Evolutionary conservation across 495 filamentous ascomycete species (phyloP), one percentile per base, ranked within the genome.

Genomic region (Symbiotaphrina buchneri): DNA sequence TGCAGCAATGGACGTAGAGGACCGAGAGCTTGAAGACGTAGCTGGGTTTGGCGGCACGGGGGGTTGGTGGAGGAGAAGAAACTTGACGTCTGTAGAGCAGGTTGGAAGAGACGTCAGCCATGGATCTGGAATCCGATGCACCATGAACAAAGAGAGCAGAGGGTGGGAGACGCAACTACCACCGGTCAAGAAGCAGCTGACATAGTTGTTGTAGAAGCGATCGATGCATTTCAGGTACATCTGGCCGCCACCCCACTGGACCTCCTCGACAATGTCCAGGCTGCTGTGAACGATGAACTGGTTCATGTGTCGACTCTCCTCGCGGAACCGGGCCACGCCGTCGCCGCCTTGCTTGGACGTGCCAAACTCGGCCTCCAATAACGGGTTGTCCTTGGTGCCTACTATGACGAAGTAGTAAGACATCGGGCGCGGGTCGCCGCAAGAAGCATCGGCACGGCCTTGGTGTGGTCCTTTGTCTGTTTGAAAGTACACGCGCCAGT

Each of bases 151-250:
- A 18, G 15, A 21, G 26, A 25, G 21, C 28, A 6, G 35, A 27
- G 30, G n/a, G 15, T 26, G 20, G 20, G 6, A 37, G 45, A 24
- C 51, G n/a, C n/a, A n/a, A 58, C 54, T 78, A 34, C 68, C 68
- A 31, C 65, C 74, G 2, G 87, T 93, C 2, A 97, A 60, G 60
- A 92, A 93, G 54, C 77, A 81, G 18, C 78, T 81, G 36, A 97
- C 72, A 56, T 84, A 77, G 40, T 74, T 75, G 52, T 76, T 73
- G 52, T 83, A 80, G 61, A 90, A 93, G 42, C 74, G 73, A 59
- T 97, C 87, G 45, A 94, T 71, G 47, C 73, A 74, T 52, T 93
- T 94, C 32, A 97, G 74, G 50, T 97, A 94, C 80, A 87, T 74
- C 45, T 72, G 67, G 10, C 73, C 71, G 38, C 52, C 73, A 8